Conservation (phyloP, 169 alveolate species). For the Plasmodium gaboni region DNA sequence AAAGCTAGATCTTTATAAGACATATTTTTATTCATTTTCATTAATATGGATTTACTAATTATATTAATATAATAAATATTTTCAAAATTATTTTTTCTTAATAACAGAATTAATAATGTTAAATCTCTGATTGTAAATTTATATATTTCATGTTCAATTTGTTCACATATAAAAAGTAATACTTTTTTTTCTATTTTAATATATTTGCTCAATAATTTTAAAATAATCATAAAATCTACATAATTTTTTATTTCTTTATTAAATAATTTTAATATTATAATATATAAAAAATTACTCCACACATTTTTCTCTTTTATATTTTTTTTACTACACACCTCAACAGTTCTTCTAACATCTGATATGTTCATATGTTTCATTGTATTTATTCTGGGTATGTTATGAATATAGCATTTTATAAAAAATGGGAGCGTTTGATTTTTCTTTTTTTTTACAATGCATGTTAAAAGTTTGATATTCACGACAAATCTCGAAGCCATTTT, state of each 20-base stretch:
- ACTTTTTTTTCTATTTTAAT: conserved; percentile 42
- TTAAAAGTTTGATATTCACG: no score
- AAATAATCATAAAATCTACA: conserved; percentile 67
- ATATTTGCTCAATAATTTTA: conserved; percentile 52
- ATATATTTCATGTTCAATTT: conserved; percentile 45
- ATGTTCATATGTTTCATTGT: conserved; percentile 59
- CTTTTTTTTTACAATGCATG: no score
- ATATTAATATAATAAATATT: conserved; percentile 28
- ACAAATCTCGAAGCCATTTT: no score
- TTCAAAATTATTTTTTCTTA: conserved; percentile 62
- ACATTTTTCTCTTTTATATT: conserved; percentile 23
- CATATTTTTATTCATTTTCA: conserved; percentile 64
- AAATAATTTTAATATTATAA: conserved; percentile 30
- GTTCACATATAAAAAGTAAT: conserved; percentile 51
- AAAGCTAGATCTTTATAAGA: conserved; percentile 61
- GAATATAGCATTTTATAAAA: no score
- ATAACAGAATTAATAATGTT: conserved; percentile 36
- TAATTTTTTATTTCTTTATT: conserved; percentile 48
- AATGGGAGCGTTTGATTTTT: no score
- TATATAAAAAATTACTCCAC: conserved; percentile 56
- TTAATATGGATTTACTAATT: conserved; percentile 49
- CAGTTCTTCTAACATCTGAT: conserved; percentile 5
- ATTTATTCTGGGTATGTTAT: conserved; percentile 26
- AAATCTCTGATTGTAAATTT: conserved; percentile 50
- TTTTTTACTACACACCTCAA: conserved; percentile 56